phyloP scores from a whole-genome alignment of 345 rosid genomes.

The Aquilaria malaccensis region DNA sequence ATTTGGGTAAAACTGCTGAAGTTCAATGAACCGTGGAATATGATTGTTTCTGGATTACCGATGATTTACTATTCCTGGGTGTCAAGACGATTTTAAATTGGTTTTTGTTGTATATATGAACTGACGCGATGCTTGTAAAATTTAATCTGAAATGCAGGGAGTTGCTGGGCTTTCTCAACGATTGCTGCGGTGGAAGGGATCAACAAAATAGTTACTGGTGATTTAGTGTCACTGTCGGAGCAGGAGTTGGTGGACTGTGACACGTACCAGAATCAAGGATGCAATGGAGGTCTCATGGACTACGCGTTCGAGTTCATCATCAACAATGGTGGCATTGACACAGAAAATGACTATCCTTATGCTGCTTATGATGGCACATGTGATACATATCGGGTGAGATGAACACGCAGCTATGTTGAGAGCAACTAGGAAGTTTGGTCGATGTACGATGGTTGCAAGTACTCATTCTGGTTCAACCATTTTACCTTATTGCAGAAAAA shows the following conservation, averaged over 20 bases:
- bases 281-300: constrained; percentile 70
- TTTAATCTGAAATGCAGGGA: constrained; percentile 31
- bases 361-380: constrained; percentile 31
- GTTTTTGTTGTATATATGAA: no score
- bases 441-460: not conserved
- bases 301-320: constrained; percentile 57
- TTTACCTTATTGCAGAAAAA: constrained; percentile 37
- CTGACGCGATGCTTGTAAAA: no score
- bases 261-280: constrained; percentile 41
- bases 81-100: no score
- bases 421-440: not conserved
- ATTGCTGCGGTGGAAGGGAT: constrained; percentile 64
- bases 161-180: constrained; percentile 73
- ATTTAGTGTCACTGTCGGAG: constrained; percentile 45
- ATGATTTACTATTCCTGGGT: no score
- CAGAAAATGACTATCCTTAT: constrained; percentile 60
- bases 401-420: not conserved
- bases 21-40: no score
- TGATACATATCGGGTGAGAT: constrained; percentile 33
- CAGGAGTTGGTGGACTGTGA: constrained; percentile 70
- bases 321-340: constrained; percentile 53
- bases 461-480: not conserved
- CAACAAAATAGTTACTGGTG: constrained; percentile 52
- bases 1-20: no score
- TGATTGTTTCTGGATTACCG: no score